Conservation (phyloP, 2,329 filamentous ascomycete species). For the Zasmidium angulare region DNA sequence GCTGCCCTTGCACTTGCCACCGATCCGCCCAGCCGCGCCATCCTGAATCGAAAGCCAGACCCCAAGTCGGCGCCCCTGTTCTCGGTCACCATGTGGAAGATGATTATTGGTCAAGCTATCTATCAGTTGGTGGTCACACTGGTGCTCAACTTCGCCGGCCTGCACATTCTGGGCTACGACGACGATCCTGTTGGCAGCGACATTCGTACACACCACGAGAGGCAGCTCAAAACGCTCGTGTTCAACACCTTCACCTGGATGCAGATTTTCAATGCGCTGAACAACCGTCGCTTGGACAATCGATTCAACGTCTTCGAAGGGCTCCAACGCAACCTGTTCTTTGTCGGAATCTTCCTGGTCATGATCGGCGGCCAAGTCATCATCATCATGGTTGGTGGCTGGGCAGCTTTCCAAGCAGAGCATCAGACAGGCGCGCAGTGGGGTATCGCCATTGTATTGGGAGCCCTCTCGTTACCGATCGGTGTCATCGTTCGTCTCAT, state of each 20-base stretch:
- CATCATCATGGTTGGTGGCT: slow-evolving; percentile 83
- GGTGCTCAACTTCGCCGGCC: slow-evolving; percentile 75
- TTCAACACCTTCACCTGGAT: slow-evolving; percentile 99
- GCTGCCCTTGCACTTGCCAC: slow-evolving; percentile 86
- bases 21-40: slow-evolving; percentile 79
- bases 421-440: slow-evolving; percentile 73
- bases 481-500: slow-evolving; percentile 56
- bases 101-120: slow-evolving; percentile 90
- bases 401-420: slow-evolving; percentile 71
- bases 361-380: slow-evolving; percentile 89
- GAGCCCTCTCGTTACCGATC: slow-evolving; percentile 79
- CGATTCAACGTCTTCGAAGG: slow-evolving; percentile 94
- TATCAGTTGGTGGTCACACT: slow-evolving; percentile 82
- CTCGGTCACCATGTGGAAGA: slow-evolving; percentile 96
- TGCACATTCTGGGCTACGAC: slow-evolving; percentile 60
- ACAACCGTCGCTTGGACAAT: slow-evolving; percentile 93
- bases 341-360: slow-evolving; percentile 77
- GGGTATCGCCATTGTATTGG: slow-evolving; percentile 82
- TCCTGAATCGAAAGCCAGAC: slow-evolving; percentile 77
- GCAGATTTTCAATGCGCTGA: slow-evolving; percentile 98
- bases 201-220: slow-evolving; percentile 34
- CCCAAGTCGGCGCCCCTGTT: slow-evolving; percentile 74
- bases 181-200: slow-evolving; percentile 38
- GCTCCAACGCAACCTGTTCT: slow-evolving; percentile 81
- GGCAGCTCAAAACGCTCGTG: slow-evolving; percentile 73